Evolutionary conservation across 2,329 filamentous ascomycete genomes (phyloP).

Genomic region (Ophiocordyceps camponoti-rufipedis): DNA sequence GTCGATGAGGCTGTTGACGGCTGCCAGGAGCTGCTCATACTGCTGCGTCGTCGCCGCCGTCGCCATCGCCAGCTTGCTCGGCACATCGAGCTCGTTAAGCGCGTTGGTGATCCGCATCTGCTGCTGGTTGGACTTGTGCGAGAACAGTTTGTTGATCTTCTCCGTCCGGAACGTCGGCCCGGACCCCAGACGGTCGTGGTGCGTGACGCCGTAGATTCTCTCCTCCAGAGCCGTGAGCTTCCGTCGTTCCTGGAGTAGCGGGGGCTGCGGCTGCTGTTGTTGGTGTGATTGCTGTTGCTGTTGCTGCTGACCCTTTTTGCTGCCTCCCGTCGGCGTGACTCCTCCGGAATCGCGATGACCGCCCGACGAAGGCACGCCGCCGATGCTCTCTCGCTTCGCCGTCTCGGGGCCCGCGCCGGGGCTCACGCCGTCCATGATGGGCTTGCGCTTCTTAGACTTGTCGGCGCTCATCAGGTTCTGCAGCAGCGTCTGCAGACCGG

Average conservation of each 20-base stretch:
- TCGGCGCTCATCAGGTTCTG: slow-evolving; percentile 69
- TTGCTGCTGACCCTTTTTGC: slow-evolving; percentile 27
- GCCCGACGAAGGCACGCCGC: slow-evolving; percentile 19
- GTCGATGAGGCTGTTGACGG: slow-evolving; percentile 52
- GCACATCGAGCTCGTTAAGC: slow-evolving; percentile 53
- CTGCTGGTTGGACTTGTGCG: slow-evolving; percentile 59
- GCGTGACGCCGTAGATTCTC: slow-evolving; percentile 63
- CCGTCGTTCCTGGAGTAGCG: slow-evolving; percentile 35
- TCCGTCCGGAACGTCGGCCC: slow-evolving; percentile 85
- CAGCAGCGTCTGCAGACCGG: slow-evolving; percentile 61
- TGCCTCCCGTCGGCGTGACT: slow-evolving; percentile 17
- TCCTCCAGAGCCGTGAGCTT: slow-evolving; percentile 62
- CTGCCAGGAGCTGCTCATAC: slow-evolving; percentile 52
- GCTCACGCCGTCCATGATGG: slow-evolving; percentile 34
- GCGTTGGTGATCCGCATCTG: slow-evolving; percentile 57
- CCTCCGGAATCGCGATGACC: slow-evolving; percentile 16
- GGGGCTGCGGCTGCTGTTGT: slow-evolving; percentile 9
- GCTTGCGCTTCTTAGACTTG: slow-evolving; percentile 76
- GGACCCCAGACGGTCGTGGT: slow-evolving; percentile 68
- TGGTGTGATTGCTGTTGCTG: slow-evolving; percentile 11
- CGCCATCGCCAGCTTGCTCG: slow-evolving; percentile 52
- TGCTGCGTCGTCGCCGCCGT: slow-evolving; percentile 52
- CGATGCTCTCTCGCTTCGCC: slow-evolving; percentile 34
- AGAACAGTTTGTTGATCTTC: slow-evolving; percentile 59
- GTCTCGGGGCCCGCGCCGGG: slow-evolving; percentile 18